Percentiles rank a stretch among this genome's conserved stretches.
Evolutionary conservation across 345 rosid species (phyloP).

Genomic region (Eucalyptus lansdowneana): DNA sequence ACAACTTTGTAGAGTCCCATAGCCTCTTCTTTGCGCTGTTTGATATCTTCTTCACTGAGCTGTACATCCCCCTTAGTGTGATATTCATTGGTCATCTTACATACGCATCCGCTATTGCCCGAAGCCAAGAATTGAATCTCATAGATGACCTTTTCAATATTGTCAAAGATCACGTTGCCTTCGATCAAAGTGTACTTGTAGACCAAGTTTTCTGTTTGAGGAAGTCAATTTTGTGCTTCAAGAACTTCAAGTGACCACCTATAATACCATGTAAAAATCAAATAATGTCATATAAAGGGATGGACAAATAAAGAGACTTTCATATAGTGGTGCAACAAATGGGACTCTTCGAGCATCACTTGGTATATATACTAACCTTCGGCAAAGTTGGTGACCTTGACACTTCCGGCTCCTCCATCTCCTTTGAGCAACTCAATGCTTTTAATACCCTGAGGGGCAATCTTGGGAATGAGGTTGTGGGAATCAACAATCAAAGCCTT

Average conservation of each 20-base stretch:
- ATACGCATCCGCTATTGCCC: not conserved
- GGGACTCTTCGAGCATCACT: not conserved
- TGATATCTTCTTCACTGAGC: constrained; percentile 5
- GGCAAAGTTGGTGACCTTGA: not conserved
- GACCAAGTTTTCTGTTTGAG: constrained; percentile 1
- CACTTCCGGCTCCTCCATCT: not conserved
- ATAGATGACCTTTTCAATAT: not conserved
- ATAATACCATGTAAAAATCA: not conserved
- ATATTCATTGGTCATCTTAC: constrained; percentile 9
- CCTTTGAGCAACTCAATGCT: not conserved
- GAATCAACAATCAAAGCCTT: not conserved
- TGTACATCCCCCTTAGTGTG: not conserved
- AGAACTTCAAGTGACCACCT: not conserved
- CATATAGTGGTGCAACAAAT: not conserved
- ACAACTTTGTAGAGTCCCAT: constrained; percentile 2
- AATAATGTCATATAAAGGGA: not conserved
- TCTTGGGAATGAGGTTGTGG: not conserved
- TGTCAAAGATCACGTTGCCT: constrained; percentile 3
- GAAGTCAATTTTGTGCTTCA: constrained; percentile 14
- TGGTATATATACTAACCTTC: not conserved
- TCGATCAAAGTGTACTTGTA: constrained; percentile 8
- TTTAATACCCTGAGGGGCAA: not conserved
- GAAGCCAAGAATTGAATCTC: constrained; percentile 10
- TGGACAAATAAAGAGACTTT: not conserved
- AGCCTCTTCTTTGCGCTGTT: not conserved